Evolutionary conservation across 495 filamentous ascomycete genomes (phyloP), one percentile per base, ranked within the genome.

Genomic region (Halenospora varia): DNA sequence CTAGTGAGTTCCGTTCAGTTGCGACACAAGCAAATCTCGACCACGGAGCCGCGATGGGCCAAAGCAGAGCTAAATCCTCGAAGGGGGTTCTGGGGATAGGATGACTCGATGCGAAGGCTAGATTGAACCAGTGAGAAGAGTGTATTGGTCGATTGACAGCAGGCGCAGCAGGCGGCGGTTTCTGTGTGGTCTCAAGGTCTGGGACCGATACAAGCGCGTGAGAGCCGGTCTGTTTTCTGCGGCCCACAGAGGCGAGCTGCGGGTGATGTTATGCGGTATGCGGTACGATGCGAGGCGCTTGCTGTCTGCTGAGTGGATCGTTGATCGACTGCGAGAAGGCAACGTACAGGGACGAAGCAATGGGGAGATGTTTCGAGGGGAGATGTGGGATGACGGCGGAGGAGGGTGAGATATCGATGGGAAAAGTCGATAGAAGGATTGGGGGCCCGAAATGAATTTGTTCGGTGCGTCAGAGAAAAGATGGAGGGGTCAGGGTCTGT

Each of bases 171-270:
- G 47, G 20, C 48, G 48, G 56, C 25, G 44, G 20, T 51, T 25
- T 48, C 18, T 42, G 41, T n/a, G 9, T 26, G 20, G 1, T 56
- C 17, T 49, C 11, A 22, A 55, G 26, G 20, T 39, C 45, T 56
- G 49, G 51, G 50, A 51, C 44, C 45, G 48, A 41, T 48, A 17
- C 25, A 54, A 22, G 44, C 22, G 9, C 26, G 44, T 13, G 48
- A 42, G 8, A 6, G 57, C 40, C 54, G 54, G 56, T 49, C 55
- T 54, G 41, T 51, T 60, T 64, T 25, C 57, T 64, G 57, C 62
- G 62, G 52, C 57, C 62, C 29, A 53, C 25, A 11, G 51, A 64
- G 50, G 57, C 62, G 54, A 60, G 54, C 56, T 63, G 61, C 61
- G 53, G 54, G 61, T 57, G 57, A 63, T 56, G 59, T 35, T 25